Percentiles rank a stretch among this genome's conserved stretches.
Evolutionary conservation across 1,139 yeast genomes (phyloP).

Genomic region (Kodamaea suecica): DNA sequence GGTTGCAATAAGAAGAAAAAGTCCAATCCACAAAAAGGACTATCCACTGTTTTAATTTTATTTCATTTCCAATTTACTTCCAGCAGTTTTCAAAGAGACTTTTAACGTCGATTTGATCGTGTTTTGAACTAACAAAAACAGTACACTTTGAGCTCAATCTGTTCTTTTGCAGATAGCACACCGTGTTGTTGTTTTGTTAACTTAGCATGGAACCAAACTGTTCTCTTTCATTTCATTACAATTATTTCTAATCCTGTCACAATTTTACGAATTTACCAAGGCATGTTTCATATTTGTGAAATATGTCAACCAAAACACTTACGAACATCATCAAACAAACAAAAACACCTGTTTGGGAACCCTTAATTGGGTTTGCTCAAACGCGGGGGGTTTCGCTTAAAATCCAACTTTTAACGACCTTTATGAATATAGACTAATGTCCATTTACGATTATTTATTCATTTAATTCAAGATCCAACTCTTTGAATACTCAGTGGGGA

Average conservation of each 20-base stretch:
- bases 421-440: slow-evolving; percentile 18
- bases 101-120: neutral
- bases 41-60: too few relatives aligned
- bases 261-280: slow-evolving; percentile 2
- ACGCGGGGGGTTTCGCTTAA: slow-evolving; percentile 23
- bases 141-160: too few relatives aligned
- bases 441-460: slow-evolving; percentile 15
- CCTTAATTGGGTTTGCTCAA: slow-evolving; percentile 10
- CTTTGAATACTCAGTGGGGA: slow-evolving; percentile 19
- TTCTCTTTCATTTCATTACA: slow-evolving; percentile 1
- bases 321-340: slow-evolving; percentile 3
- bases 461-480: slow-evolving; percentile 34
- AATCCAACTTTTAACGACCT: slow-evolving; percentile 41
- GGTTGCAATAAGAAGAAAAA: slow-evolving; percentile 7
- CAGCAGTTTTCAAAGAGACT: neutral
- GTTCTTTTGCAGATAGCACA: too few relatives aligned
- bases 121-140: too few relatives aligned
- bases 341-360: slow-evolving; percentile 8
- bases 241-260: slow-evolving; percentile 2
- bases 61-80: too few relatives aligned
- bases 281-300: slow-evolving; percentile 1
- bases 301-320: slow-evolving; percentile 4
- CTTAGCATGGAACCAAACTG: too few relatives aligned
- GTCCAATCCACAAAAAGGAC: too few relatives aligned
- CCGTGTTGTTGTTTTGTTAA: too few relatives aligned